Base-by-base conservation (phyloP, 768 basidiomycete genomes). In the Pisolithus microcarpus region DNA sequence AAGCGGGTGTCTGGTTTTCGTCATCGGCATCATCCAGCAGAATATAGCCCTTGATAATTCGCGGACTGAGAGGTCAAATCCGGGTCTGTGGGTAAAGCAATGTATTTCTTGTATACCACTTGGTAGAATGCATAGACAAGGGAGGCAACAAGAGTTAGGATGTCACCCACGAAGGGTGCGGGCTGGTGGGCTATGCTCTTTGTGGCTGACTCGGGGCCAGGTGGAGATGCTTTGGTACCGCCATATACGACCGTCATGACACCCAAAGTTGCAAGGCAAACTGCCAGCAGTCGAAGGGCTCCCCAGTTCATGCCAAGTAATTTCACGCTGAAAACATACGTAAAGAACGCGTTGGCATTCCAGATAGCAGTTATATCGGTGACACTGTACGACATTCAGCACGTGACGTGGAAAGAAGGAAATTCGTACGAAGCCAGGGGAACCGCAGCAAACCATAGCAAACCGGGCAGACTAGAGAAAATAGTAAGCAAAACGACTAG, bases 311-410 rank as follows among this genome's bases (percentile, higher is more conserved):
- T 69, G 19, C 76, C 70, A 53, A 84, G 82, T 3, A 91, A 58
- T 58, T 79, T 79, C 53, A 93, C 81, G n/a, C 84, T 79, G 64
- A 97, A 79, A 24, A 91, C 64, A 63, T 97, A 98, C 5, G 89
- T 87, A 66, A 91, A 93, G 71, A 97, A 93, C 1, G 89, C 85
- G 59, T 87, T 89, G 7, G 87, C 84, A 62, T 95, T 94, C 82
- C 88, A 91, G 24, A 92, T 80, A 18, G 82, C 81, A 71, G 91
- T 94, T 24, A 93, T 81, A 67, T 93, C 90, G 57, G 83, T 85
- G 24, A 91, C 74, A 21, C 91, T 91, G 54, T 24, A 51, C 47
- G 45, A 52, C 24, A 38, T 23, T 58, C 50, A 53, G 56, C 16
- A 46, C 34, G 34, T 52, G 37, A 24, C 53, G 37, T 23, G 19